Base-by-base conservation (phyloP, 768 basidiomycete species). In the Termitomyces sp. region DNA sequence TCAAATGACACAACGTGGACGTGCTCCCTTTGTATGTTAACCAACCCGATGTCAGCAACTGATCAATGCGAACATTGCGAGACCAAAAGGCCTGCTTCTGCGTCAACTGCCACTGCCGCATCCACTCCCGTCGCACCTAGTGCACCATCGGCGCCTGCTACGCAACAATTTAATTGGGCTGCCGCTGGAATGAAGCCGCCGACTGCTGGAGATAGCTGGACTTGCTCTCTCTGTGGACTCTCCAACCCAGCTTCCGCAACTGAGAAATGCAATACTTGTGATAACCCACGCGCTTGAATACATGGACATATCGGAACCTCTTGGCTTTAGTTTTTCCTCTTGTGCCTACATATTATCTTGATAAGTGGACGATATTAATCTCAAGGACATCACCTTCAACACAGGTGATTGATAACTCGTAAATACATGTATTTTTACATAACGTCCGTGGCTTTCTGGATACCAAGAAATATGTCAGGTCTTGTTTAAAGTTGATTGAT, bases 101-200 rank as follows among this genome's bases (percentile, higher is more conserved):
- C 10, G 13, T 41, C 43, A 3, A 23, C 58, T 31, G 38, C 42
- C 44, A 50, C 61, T 16, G 36, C 49, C n/a, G 39, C 51, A 23
- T 16, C 51, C 3, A 16, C 35, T 18, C 35, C 35, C 7, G n/a
- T 27, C 3, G n/a, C n/a, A 23, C 20, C 66, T 23, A 7, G 56
- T n/a, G n/a, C n/a, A 15, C 25, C 49, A 13, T 6, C 42, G 3
- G 38, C 66, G 13, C 46, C 62, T 27, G 57, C 66, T 43, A 52
- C 68, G 38, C 70, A 73, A 39, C 72, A 72, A 31, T 88, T 88
- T 60, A 73, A 87, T 60, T 88, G 82, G 79, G 72, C 76, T 2
- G 84, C 82, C 10, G 84, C 84, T 0, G 86, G 84, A 3, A 65
- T 80, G 52, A 84, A 79, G 58, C 65, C 76, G 3, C 78, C 83